Conservation (phyloP, 768 basidiomycete genomes). For the Artomyces pyxidatus region DNA sequence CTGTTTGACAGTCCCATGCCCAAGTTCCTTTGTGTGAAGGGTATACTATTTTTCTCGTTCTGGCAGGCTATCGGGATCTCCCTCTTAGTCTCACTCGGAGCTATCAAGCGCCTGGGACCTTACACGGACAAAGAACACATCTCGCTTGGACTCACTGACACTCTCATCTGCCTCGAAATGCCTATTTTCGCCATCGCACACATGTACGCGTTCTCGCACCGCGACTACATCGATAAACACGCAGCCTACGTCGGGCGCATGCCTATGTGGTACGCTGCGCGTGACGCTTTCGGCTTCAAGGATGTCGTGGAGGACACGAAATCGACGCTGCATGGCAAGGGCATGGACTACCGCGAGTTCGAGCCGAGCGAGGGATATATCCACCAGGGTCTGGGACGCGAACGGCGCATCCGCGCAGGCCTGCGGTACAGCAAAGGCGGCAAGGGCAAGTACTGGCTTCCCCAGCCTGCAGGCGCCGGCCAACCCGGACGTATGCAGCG, state of each 20-base stretch:
- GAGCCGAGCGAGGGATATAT: conserved; percentile 93
- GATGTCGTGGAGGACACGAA: conserved; percentile 86
- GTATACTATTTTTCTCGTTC: conserved; percentile 96
- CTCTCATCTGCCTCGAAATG: conserved; percentile 94
- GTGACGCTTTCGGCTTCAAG: conserved; percentile 79
- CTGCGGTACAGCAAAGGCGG: conserved; percentile 90
- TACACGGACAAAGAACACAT: conserved; percentile 87
- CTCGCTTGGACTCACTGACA: conserved; percentile 83
- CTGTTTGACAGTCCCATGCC: conserved; percentile 63
- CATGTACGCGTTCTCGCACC: conserved; percentile 89
- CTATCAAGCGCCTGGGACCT: conserved; percentile 72
- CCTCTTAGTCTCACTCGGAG: conserved; percentile 75
- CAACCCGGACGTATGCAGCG: conserved; percentile 34
- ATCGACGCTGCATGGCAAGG: conserved; percentile 74
- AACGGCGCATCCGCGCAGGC: conserved; percentile 83
- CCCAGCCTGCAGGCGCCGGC: conserved; percentile 43
- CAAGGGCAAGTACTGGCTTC: conserved; percentile 92
- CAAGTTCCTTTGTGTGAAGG: conserved; percentile 98
- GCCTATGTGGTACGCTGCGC: conserved; percentile 78
- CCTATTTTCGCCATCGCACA: conserved; percentile 94
- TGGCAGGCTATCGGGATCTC: conserved; percentile 91
- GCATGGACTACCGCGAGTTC: conserved; percentile 94
- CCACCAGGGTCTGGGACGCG: conserved; percentile 83
- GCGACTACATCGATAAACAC: conserved; percentile 70
- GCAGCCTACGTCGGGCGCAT: conserved; percentile 75